A percentile compares a stretch with the other conserved stretches of the same genome.
phyloP scores from a whole-genome alignment of 257 asterid species.

The Thymus quinquecostatus region DNA sequence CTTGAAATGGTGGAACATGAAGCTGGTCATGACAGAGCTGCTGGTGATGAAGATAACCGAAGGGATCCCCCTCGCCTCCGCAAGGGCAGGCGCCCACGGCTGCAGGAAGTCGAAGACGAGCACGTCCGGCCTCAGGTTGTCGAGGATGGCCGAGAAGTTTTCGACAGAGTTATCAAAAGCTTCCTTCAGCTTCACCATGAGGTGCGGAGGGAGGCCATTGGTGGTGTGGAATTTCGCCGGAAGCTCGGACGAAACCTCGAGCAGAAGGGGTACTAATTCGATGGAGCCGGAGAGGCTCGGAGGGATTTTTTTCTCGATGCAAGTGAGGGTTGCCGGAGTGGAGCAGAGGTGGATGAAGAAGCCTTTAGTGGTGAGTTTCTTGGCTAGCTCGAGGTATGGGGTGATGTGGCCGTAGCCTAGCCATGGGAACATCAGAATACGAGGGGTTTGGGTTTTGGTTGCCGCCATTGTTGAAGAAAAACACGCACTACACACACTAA shows the following conservation, averaged over 20 bases:
- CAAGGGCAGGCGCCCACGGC: constrained; percentile 43
- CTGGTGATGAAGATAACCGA: constrained; percentile 44
- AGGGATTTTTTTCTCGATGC: constrained; percentile 34
- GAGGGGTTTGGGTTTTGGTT: background rate
- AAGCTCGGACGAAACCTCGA: constrained; percentile 33
- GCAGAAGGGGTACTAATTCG: constrained; percentile 33
- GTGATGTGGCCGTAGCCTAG: constrained; percentile 55
- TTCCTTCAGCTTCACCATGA: constrained; percentile 41
- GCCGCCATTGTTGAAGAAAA: background rate
- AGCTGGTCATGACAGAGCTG: constrained; percentile 41
- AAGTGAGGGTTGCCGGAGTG: constrained; percentile 43
- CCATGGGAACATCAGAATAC: constrained; percentile 55
- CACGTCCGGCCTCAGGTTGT: constrained; percentile 34
- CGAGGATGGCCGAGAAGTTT: constrained; percentile 29
- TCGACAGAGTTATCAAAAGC: constrained; percentile 33
- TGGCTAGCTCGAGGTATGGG: constrained; percentile 54
- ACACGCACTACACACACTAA: background rate
- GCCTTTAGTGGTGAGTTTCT: constrained; percentile 41
- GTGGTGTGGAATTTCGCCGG: constrained; percentile 48
- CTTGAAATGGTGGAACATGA: constrained; percentile 41
- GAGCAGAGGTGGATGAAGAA: constrained; percentile 46
- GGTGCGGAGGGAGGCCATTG: constrained; percentile 51
- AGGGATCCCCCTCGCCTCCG: constrained; percentile 37
- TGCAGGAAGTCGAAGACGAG: constrained; percentile 48
- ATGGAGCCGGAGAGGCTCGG: constrained; percentile 18